A percentile compares a stretch with the other conserved stretches of the same genome.
These are phyloP conservation scores for Vigna radiata DNA, from an alignment of 306 rosid species.

Conservation along the genomic window DNA sequence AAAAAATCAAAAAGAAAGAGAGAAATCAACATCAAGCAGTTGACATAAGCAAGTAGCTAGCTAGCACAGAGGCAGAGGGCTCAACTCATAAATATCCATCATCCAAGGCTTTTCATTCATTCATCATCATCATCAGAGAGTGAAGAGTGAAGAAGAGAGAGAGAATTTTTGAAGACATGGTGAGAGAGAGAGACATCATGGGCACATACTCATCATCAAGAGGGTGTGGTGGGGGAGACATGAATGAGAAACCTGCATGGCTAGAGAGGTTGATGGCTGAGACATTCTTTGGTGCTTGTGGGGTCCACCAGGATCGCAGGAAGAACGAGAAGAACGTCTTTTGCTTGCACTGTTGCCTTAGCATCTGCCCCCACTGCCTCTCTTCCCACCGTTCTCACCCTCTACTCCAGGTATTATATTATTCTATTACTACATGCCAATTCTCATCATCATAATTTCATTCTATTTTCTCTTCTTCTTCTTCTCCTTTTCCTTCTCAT, in stretches of 20 bases:
- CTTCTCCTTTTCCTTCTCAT: not conserved
- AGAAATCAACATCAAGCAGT: constrained; percentile 22
- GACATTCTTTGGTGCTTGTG: constrained; percentile 94
- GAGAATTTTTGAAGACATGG: constrained; percentile 9
- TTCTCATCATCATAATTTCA: not conserved
- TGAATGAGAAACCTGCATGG: constrained; percentile 87
- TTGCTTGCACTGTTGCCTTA: constrained; percentile 87
- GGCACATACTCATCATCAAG: constrained; percentile 37
- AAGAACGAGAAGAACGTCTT: constrained; percentile 97
- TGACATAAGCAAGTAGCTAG: constrained; percentile 34
- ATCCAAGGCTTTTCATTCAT: not conserved
- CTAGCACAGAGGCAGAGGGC: not conserved
- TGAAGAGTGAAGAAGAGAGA: not conserved
- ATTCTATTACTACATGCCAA: not conserved
- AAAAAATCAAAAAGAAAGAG: too few species aligned
- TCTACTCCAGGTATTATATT: constrained; percentile 82
- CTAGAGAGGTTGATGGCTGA: constrained; percentile 74
- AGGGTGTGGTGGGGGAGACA: constrained; percentile 41
- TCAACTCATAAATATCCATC: constrained; percentile 31
- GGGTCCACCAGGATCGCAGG: constrained; percentile 79
- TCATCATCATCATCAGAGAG: not conserved
- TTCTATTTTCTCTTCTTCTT: not conserved
- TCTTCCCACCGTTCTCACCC: constrained; percentile 81
- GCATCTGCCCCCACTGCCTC: constrained; percentile 95
- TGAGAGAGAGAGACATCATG: constrained; percentile 54